These are phyloP conservation scores for Sporothrix globosa DNA, from an alignment of 2,329 filamentous ascomycete species.

Conservation along the genomic window DNA sequence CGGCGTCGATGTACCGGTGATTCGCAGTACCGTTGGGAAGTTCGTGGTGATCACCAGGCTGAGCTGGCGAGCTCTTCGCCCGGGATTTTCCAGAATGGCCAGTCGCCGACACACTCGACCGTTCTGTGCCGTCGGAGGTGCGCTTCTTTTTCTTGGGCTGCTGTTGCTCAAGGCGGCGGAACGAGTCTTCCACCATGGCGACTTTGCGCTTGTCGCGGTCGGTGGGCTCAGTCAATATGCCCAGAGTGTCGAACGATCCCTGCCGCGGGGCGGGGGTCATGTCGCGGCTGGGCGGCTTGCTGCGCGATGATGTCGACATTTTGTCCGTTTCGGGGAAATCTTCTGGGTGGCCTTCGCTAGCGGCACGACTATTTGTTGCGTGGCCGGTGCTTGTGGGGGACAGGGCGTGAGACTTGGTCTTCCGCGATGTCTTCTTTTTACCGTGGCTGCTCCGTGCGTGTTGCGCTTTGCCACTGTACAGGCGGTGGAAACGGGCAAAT, in stretches of 20 bases:
- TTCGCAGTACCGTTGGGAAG: conserved; percentile 44
- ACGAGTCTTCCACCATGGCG: conserved; percentile 65
- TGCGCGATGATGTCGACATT: conserved; percentile 57
- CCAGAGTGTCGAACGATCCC: conserved; percentile 62
- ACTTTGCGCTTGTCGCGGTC: conserved; percentile 70
- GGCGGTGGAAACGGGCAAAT: conserved; percentile 65
- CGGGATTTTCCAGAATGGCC: conserved; percentile 39
- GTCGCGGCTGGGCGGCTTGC: conserved; percentile 69
- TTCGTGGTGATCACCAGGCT: conserved; percentile 34
- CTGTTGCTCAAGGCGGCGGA: conserved; percentile 65
- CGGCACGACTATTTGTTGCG: conserved; percentile 64
- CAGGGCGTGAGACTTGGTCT: conserved; percentile 57
- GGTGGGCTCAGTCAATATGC: conserved; percentile 65
- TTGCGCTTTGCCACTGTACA: conserved; percentile 56
- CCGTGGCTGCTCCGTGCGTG: conserved; percentile 15
- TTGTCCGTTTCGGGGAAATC: conserved; percentile 58
- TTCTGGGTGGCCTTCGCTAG: conserved; percentile 64
- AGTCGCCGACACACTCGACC: conserved; percentile 19
- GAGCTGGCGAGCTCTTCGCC: conserved; percentile 36
- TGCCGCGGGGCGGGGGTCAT: conserved; percentile 61
- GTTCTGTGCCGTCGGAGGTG: conserved; percentile 55
- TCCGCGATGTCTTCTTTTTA: conserved; percentile 57
- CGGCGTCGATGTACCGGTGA: conserved; percentile 56
- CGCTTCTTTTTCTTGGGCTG: conserved; percentile 65
- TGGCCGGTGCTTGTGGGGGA: conserved; percentile 66